Evolutionary conservation across 306 rosid species (phyloP).

Genomic region (Macrotyloma uniflorum): DNA sequence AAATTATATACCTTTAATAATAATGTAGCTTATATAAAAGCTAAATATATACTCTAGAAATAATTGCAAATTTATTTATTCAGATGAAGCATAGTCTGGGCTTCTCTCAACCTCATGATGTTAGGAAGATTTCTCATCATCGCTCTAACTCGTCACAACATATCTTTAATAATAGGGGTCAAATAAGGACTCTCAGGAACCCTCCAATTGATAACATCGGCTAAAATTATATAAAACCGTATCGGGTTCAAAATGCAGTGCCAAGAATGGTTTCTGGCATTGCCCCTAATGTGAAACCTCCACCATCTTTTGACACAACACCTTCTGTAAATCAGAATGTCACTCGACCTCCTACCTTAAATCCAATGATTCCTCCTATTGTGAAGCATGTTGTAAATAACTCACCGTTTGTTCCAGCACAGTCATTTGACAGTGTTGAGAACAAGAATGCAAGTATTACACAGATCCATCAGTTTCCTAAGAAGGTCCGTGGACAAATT

Average conservation of each 20-base stretch:
- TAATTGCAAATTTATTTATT: slow-evolving; percentile 21
- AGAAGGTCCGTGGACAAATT: slow-evolving; percentile 53
- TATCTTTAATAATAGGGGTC: slow-evolving; percentile 45
- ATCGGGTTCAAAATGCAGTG: slow-evolving; percentile 28
- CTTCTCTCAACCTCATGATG: slow-evolving; percentile 52
- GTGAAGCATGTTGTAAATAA: slow-evolving; percentile 57
- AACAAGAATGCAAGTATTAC: slow-evolving; percentile 43
- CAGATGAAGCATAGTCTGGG: slow-evolving; percentile 47
- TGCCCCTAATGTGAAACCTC: too few species aligned
- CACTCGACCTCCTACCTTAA: too few species aligned
- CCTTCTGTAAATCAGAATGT: slow-evolving; percentile 55
- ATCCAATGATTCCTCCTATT: too few species aligned
- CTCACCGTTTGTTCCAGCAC: slow-evolving; percentile 54
- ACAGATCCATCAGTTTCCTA: slow-evolving; percentile 48
- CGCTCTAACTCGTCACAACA: slow-evolving; percentile 46
- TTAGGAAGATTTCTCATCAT: slow-evolving; percentile 59
- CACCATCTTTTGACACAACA: slow-evolving; percentile 49
- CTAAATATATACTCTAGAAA: too few species aligned
- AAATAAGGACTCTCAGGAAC: slow-evolving; percentile 43
- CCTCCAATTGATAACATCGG: slow-evolving; percentile 47
- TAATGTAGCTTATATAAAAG: too few species aligned
- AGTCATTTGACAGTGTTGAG: slow-evolving; percentile 51
- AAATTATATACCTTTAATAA: too few species aligned
- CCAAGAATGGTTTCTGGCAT: too few species aligned
- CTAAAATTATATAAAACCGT: slow-evolving; percentile 38